A percentile compares a stretch with the other conserved stretches of the same genome.
phyloP scores from a whole-genome alignment of 352 stramenopile genomes.

The Phytophthora boehmeriae region DNA sequence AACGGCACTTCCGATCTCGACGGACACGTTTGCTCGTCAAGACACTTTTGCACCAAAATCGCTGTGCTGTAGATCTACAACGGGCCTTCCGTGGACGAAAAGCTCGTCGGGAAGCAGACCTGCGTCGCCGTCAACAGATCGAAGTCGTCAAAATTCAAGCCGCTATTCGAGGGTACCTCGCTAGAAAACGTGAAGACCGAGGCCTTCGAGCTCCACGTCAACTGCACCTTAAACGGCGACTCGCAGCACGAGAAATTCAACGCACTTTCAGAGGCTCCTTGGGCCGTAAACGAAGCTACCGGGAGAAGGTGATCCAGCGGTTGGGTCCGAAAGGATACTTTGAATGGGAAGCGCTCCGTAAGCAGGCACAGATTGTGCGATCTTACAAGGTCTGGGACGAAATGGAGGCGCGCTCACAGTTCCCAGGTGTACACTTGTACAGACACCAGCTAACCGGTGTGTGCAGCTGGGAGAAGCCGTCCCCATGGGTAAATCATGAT shows the following conservation, averaged over 20 bases:
- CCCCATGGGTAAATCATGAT: slow-evolving; percentile 58
- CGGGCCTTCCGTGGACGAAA: slow-evolving; percentile 66
- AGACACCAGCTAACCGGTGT: slow-evolving; percentile 67
- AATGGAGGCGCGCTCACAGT: slow-evolving; percentile 51
- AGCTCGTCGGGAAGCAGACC: slow-evolving; percentile 42
- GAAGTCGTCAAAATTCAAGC: slow-evolving; percentile 62
- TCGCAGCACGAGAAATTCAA: slow-evolving; percentile 52
- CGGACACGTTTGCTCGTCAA: slow-evolving; percentile 51
- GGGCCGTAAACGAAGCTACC: slow-evolving; percentile 45
- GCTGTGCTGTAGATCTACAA: slow-evolving; percentile 60
- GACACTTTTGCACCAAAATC: slow-evolving; percentile 62
- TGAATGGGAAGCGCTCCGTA: slow-evolving; percentile 55
- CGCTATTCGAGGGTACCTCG: slow-evolving; percentile 41
- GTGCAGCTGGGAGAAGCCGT: slow-evolving; percentile 75
- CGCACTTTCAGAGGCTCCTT: slow-evolving; percentile 57
- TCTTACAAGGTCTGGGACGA: slow-evolving; percentile 83
- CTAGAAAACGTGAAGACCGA: slow-evolving; percentile 40
- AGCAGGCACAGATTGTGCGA: slow-evolving; percentile 32
- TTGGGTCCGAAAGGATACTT: slow-evolving; percentile 63
- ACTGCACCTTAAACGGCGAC: slow-evolving; percentile 28
- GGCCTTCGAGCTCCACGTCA: slow-evolving; percentile 26
- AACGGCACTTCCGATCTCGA: slow-evolving; percentile 62
- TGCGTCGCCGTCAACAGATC: slow-evolving; percentile 38
- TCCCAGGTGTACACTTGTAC: slow-evolving; percentile 72
- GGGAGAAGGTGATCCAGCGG: slow-evolving; percentile 49